A percentile compares a stretch with the other conserved stretches of the same genome.
Conservation (phyloP, 345 rosid species). For the Pugionium cornutum region DNA sequence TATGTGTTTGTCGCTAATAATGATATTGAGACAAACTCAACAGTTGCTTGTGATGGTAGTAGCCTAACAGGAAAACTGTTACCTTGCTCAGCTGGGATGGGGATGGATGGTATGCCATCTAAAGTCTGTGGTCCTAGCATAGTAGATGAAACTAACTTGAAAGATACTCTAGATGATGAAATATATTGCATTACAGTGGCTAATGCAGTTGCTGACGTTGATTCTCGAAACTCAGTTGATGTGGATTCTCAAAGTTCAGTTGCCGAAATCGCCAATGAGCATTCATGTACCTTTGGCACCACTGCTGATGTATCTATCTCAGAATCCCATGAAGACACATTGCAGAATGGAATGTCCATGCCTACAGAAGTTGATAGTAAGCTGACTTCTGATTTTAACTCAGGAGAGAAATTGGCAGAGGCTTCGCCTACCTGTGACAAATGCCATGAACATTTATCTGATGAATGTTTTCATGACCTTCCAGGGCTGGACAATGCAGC, state of each 20-base stretch:
- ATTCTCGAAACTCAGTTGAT: background rate
- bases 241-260: conserved; percentile 3
- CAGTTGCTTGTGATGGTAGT: conserved; percentile 40
- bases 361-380: conserved; percentile 42
- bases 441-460: conserved; percentile 40
- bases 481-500: conserved; percentile 27
- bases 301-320: conserved; percentile 24
- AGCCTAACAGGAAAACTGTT: conserved; percentile 31
- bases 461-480: conserved; percentile 34
- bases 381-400: conserved; percentile 33
- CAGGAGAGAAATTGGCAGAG: conserved; percentile 37
- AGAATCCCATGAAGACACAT: conserved; percentile 25
- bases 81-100: conserved; percentile 36
- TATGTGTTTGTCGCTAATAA: conserved; percentile 21
- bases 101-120: conserved; percentile 41
- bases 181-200: background rate
- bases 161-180: conserved; percentile 27
- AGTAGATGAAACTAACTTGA: conserved; percentile 25
- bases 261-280: conserved; percentile 27
- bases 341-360: conserved; percentile 20
- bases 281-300: conserved; percentile 24
- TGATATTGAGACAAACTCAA: conserved; percentile 41
- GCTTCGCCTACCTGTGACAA: conserved; percentile 39
- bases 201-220: conserved; percentile 28
- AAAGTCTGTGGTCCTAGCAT: conserved; percentile 42